phyloP scores from a whole-genome alignment of 78 protist genomes.

The Salpingoeca rosetta region DNA sequence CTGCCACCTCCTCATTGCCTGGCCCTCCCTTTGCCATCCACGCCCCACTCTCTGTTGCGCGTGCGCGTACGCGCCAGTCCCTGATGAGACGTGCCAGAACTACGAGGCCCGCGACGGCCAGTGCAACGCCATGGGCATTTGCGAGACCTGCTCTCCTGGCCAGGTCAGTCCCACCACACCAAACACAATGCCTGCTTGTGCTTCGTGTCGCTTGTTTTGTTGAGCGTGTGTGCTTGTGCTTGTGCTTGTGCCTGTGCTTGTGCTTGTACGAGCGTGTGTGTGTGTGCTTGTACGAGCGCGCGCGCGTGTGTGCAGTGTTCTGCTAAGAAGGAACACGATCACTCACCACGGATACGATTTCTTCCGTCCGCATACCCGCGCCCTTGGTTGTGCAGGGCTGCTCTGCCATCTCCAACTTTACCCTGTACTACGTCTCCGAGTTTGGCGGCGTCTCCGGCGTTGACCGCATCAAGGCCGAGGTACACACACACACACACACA shows the following conservation, averaged over 20 bases:
- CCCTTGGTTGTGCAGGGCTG: no score
- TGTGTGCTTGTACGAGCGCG: no score
- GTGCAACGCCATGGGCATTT: not conserved
- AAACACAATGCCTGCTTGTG: no score
- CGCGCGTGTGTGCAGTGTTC: constrained; percentile 25
- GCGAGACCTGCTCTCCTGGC: constrained; percentile 16
- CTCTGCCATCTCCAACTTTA: not conserved
- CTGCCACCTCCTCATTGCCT: no score
- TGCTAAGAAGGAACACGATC: constrained; percentile 27
- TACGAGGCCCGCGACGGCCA: constrained; percentile 11
- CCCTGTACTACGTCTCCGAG: constrained; percentile 29
- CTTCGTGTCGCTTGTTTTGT: no score
- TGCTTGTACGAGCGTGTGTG: no score
- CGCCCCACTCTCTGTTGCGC: no score
- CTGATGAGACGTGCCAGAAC: constrained; percentile 33
- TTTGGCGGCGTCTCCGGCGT: constrained; percentile 18
- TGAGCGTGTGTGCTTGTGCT: no score
- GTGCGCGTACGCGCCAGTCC: no score
- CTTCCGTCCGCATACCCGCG: not conserved
- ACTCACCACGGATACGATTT: no score
- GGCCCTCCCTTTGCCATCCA: no score
- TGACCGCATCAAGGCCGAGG: constrained; percentile 30
- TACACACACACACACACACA: not conserved
- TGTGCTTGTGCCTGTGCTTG: no score
- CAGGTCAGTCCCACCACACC: not conserved